Evolutionary conservation across 176 grass and related monocot genomes (phyloP), one percentile per base, ranked within the genome.

Genomic region (Melocanna baccifera): DNA sequence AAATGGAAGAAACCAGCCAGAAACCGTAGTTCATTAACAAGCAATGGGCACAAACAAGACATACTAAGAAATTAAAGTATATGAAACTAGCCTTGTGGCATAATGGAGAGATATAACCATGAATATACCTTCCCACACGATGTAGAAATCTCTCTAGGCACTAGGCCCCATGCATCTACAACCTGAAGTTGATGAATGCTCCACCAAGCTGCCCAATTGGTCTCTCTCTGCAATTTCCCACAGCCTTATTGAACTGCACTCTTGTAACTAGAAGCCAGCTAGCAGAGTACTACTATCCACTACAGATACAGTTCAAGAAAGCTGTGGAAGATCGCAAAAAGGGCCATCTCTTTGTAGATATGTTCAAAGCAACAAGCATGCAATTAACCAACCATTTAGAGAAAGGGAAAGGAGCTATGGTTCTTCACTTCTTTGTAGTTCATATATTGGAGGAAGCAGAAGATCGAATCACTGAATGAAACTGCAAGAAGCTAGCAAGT

Each of bases 271-370:
- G 66, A 86, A 91, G 47, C 55, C 11, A 37, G 47, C 55, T 8
- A 37, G 15, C 50, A 41, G 37, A 32, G 5, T 75, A 4, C 22
- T 68, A 29, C 4, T 28, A 20, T 73, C 67, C 58, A 81, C 56
- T 55, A 32, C 47, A 69, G 75, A 88, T 86, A 87, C 93, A 99
- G 97, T 99, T 99, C 97, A 99, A 99, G 97, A 99, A 99, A 99
- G 97, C 93, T 94, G 97, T 99, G 97, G 97, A 99, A 99, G 90
- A 99, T 37, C 74, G 90, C 97, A 96, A 78, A 94, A 90, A 96
- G 88, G 93, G 67, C 85, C 95, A 93, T 89, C 51, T 36, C 57
- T 68, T 41, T 64, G 43, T 43, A 42, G 30, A 61, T 67, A 34
- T 65, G 29, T 8, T 22, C 19, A 77, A 11, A 42, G 6, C 11